A percentile compares a stretch with the other conserved stretches of the same genome.
These are phyloP conservation scores for Globisporangium acanthophoron DNA, from an alignment of 352 stramenopile genomes.

Conservation along the genomic window DNA sequence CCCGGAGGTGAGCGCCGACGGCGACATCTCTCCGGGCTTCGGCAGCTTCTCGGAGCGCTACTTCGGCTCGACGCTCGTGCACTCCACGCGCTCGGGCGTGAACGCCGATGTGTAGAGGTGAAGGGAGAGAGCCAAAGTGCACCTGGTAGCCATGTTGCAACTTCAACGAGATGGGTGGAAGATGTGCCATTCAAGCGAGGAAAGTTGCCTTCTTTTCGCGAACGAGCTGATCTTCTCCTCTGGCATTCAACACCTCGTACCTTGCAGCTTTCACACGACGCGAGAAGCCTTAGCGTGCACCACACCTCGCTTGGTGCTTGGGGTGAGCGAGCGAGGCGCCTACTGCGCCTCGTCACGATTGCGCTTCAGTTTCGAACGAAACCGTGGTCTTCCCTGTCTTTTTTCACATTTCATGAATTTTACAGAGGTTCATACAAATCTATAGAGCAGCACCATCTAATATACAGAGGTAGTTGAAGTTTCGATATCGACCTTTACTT, in stretches of 20 bases:
- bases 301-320: neutral
- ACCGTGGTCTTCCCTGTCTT: slow-evolving; percentile 15
- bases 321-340: neutral
- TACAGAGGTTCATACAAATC: neutral
- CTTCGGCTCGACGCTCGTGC: slow-evolving; percentile 22
- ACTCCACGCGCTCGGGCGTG: slow-evolving; percentile 4
- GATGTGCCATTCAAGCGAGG: too few relatives aligned
- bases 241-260: too few relatives aligned
- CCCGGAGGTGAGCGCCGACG: slow-evolving; percentile 16
- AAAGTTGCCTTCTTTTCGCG: too few relatives aligned
- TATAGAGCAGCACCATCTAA: neutral
- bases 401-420: neutral
- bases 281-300: too few relatives aligned
- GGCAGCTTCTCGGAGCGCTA: slow-evolving; percentile 38
- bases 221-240: too few relatives aligned
- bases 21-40: slow-evolving; percentile 20
- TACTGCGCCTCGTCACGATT: neutral
- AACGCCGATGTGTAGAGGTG: slow-evolving; percentile 2
- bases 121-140: too few relatives aligned
- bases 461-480: slow-evolving; percentile 1
- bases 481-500: neutral
- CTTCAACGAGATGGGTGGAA: too few relatives aligned
- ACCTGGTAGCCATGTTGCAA: too few relatives aligned
- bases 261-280: too few relatives aligned
- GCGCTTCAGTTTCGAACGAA: slow-evolving; percentile 1